These are phyloP conservation scores for Geotrichum europaeum DNA, from an alignment of 1,139 yeast genomes.

Conservation along the genomic window DNA sequence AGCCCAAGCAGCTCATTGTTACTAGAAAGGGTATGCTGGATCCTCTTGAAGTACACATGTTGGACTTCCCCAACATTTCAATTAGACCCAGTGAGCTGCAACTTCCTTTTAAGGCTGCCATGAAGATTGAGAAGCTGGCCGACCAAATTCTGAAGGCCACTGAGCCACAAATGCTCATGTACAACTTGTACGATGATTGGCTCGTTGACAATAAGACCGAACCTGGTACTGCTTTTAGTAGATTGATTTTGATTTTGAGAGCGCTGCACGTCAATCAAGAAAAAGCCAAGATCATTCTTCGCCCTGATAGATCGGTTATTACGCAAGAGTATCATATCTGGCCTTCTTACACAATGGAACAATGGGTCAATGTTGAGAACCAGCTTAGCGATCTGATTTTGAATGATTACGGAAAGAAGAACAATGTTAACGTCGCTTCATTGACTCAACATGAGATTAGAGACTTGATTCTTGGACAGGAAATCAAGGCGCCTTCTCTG, in stretches of 20 bases:
- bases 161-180: slow-evolving; percentile 88
- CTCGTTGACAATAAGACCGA: slow-evolving; percentile 47
- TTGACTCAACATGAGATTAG: slow-evolving; percentile 90
- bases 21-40: slow-evolving; percentile 89
- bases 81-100: slow-evolving; percentile 86
- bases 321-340: slow-evolving; percentile 82
- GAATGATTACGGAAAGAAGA: slow-evolving; percentile 76
- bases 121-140: slow-evolving; percentile 74
- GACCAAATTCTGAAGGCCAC: slow-evolving; percentile 79
- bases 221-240: slow-evolving; percentile 89
- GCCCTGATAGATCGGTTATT: slow-evolving; percentile 64
- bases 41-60: slow-evolving; percentile 94
- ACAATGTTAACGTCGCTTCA: slow-evolving; percentile 78
- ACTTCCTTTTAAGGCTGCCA: slow-evolving; percentile 82
- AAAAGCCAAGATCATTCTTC: slow-evolving; percentile 63
- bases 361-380: slow-evolving; percentile 87
- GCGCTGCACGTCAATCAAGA: slow-evolving; percentile 76
- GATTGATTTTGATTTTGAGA: slow-evolving; percentile 72
- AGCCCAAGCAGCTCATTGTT: slow-evolving; percentile 86
- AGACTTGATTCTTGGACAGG: slow-evolving; percentile 92
- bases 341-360: slow-evolving; percentile 85
- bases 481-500: slow-evolving; percentile 81
- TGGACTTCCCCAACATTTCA: slow-evolving; percentile 89
- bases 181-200: slow-evolving; percentile 96
- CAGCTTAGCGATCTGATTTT: slow-evolving; percentile 83